These are phyloP conservation scores for Carex scoparia DNA, from an alignment of 176 grass and related monocot species.

Conservation along the genomic window DNA sequence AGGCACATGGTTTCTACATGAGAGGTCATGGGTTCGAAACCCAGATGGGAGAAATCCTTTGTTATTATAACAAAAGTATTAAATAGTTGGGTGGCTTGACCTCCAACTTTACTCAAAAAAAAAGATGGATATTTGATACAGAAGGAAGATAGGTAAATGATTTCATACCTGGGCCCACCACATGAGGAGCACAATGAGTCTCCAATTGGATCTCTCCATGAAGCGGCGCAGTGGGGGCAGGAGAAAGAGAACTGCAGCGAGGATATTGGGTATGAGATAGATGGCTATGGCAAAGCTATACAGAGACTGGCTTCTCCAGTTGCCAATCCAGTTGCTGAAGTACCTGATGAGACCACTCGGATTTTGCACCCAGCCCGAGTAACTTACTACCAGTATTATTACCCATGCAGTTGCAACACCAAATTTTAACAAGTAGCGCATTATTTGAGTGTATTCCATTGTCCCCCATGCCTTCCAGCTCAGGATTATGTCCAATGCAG, in stretches of 20 bases:
- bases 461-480: conserved; percentile 92
- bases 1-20: no score
- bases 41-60: no score
- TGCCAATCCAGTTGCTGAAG: conserved; percentile 76
- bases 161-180: conserved; percentile 83
- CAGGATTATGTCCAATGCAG: conserved; percentile 71
- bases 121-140: background rate
- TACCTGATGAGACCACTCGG: conserved; percentile 72
- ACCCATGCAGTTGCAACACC: conserved; percentile 72
- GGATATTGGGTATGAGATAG: conserved; percentile 89
- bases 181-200: conserved; percentile 63
- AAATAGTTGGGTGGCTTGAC: no score
- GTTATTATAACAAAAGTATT: no score
- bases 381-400: conserved; percentile 71
- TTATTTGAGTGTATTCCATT: conserved; percentile 58
- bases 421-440: conserved; percentile 81
- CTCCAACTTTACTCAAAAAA: background rate
- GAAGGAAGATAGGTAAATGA: no score
- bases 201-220: conserved; percentile 65
- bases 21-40: no score
- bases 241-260: conserved; percentile 79
- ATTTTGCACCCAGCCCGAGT: conserved; percentile 70
- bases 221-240: conserved; percentile 51
- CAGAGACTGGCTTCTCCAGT: conserved; percentile 58
- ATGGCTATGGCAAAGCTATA: conserved; percentile 82